These are phyloP conservation scores for Crithidia thermophila DNA, from an alignment of 208 protist species.

Conservation along the genomic window DNA sequence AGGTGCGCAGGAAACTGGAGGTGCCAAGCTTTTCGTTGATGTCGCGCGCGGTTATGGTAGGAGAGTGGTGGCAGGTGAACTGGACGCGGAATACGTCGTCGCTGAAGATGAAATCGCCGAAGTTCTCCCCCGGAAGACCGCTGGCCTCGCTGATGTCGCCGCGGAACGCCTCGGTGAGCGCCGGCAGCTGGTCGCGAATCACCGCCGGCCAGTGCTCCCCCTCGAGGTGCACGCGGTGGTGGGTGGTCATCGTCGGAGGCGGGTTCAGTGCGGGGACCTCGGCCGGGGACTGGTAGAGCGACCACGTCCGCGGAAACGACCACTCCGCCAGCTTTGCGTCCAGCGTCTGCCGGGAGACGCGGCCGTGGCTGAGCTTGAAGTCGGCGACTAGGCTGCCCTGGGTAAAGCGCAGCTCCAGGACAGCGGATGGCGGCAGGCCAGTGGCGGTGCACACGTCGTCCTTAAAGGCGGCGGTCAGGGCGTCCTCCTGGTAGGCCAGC, in stretches of 20 bases:
- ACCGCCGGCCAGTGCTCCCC: conserved; percentile 35
- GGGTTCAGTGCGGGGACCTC: background rate
- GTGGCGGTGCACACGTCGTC: conserved; percentile 36
- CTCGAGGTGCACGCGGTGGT: conserved; percentile 38
- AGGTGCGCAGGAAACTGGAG: conserved; percentile 23
- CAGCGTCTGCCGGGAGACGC: background rate
- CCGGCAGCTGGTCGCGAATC: conserved; percentile 25
- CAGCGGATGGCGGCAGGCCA: background rate
- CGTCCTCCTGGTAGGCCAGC: conserved; percentile 19
- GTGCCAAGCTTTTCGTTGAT: conserved; percentile 20
- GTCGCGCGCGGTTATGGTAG: background rate
- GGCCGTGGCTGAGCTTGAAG: conserved; percentile 35
- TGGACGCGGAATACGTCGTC: conserved; percentile 22
- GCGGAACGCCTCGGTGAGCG: conserved; percentile 38
- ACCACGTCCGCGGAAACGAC: conserved; percentile 11
- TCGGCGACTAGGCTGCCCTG: conserved; percentile 36
- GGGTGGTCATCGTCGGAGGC: conserved; percentile 22
- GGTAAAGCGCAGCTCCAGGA: conserved; percentile 25
- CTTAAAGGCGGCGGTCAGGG: conserved; percentile 33
- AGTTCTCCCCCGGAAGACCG: conserved; percentile 11
- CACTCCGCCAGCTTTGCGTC: conserved; percentile 11
- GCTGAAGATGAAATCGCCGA: conserved; percentile 32
- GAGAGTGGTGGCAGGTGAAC: conserved; percentile 29
- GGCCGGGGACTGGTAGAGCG: conserved; percentile 7
- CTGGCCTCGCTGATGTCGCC: conserved; percentile 31